Conservation (phyloP, 192 early-diverging fungal species). For the Backusella liffmaniae region DNA sequence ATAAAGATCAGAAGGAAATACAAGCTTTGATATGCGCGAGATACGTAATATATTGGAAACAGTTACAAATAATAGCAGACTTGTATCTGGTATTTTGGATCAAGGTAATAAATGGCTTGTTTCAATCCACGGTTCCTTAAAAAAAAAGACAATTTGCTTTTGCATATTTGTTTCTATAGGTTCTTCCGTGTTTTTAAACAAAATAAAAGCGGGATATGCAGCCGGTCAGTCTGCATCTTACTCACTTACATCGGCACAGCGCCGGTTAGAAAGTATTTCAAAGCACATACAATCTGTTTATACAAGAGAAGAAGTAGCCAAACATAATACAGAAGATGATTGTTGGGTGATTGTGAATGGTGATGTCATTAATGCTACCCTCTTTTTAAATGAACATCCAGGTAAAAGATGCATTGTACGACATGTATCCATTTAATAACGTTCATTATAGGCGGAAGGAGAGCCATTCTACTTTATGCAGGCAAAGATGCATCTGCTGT, state of each 20-base stretch:
- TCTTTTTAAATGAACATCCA: conserved; percentile 78
- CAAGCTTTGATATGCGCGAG: not conserved
- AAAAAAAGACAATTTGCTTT: not conserved
- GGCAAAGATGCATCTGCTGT: conserved; percentile 78
- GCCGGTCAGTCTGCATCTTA: not conserved
- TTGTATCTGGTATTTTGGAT: not conserved
- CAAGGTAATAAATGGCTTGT: not conserved
- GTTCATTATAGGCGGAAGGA: conserved; percentile 57
- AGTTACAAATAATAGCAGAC: not conserved
- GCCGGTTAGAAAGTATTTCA: not conserved
- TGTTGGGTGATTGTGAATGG: conserved; percentile 90
- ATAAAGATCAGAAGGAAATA: not conserved
- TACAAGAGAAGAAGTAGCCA: conserved; percentile 66
- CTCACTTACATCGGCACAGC: not conserved
- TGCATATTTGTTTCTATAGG: not conserved
- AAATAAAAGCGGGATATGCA: not conserved
- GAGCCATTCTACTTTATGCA: conserved; percentile 75
- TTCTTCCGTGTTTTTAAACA: not conserved
- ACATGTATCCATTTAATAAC: not conserved
- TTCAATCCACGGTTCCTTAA: not conserved
- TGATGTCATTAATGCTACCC: conserved; percentile 73
- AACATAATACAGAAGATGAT: conserved; percentile 78
- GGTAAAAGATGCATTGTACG: conserved; percentile 28
- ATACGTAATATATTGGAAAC: not conserved
- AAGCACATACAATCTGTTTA: not conserved